A percentile compares a stretch with the other conserved stretches of the same genome.
Evolutionary conservation across 371 early-diverging fungal species (phyloP).

Genomic region (Actinomucor elegans): DNA sequence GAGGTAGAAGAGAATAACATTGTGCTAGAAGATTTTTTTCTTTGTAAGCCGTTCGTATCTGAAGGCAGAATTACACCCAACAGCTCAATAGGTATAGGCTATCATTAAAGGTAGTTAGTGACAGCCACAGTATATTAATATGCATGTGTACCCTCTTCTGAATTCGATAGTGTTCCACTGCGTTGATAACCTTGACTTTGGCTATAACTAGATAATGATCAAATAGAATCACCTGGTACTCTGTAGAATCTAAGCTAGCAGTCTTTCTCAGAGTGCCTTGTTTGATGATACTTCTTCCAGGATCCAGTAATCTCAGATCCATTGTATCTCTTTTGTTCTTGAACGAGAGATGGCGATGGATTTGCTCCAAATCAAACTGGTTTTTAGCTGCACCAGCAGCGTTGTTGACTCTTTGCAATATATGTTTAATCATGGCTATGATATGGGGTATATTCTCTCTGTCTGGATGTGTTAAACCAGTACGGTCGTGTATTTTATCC

Average conservation of each 20-base stretch:
- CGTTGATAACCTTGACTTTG: slow-evolving; percentile 31
- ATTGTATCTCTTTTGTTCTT: slow-evolving; percentile 22
- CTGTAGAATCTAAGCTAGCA: slow-evolving; percentile 54
- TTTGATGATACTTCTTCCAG: slow-evolving; percentile 33
- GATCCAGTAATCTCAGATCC: slow-evolving; percentile 28
- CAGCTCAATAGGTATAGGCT: slow-evolving; percentile 81
- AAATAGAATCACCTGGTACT: slow-evolving; percentile 56
- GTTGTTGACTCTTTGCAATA: slow-evolving; percentile 74
- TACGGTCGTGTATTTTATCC: slow-evolving; percentile 10
- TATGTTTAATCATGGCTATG: slow-evolving; percentile 62
- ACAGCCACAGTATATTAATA: too few relatives aligned
- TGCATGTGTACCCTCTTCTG: slow-evolving; percentile 37
- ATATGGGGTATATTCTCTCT: slow-evolving; percentile 58
- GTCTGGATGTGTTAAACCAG: slow-evolving; percentile 13
- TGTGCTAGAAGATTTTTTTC: slow-evolving; percentile 8
- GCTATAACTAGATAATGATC: slow-evolving; percentile 46
- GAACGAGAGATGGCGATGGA: slow-evolving; percentile 25
- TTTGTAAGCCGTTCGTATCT: slow-evolving; percentile 37
- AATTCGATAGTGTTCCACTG: slow-evolving; percentile 30
- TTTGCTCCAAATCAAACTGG: slow-evolving; percentile 57
- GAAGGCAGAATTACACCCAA: slow-evolving; percentile 60
- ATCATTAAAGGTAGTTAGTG: not conserved
- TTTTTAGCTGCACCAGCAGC: slow-evolving; percentile 89
- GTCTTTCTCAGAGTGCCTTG: slow-evolving; percentile 45
- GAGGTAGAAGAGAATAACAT: not conserved